These are phyloP conservation scores for Drechslera avenae DNA, from an alignment of 2,329 filamentous ascomycete genomes.

Conservation along the genomic window DNA sequence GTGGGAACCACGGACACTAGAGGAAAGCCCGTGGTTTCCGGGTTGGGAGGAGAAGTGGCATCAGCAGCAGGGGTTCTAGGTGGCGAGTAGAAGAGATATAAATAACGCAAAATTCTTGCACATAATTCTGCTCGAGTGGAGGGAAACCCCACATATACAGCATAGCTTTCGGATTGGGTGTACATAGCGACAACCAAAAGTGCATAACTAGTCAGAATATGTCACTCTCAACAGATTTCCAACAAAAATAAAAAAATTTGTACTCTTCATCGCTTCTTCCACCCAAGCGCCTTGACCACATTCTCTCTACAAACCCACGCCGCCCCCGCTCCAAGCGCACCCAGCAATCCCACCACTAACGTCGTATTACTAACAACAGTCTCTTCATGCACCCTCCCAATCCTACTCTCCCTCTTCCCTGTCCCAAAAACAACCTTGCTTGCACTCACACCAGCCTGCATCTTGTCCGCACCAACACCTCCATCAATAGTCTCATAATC, in stretches of 20 bases:
- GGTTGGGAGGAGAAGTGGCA: conserved; percentile 80
- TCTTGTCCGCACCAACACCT: neutral
- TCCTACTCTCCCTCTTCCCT: conserved; percentile 6
- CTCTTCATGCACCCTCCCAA: conserved; percentile 55
- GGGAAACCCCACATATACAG: too few relatives aligned
- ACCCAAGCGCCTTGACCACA: conserved; percentile 20
- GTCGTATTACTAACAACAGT: conserved; percentile 48
- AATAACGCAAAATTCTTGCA: neutral
- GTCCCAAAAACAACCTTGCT: neutral
- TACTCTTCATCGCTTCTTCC: neutral
- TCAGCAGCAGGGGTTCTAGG: conserved; percentile 63
- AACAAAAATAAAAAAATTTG: neutral
- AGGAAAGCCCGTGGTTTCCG: conserved; percentile 76
- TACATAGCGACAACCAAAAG: neutral
- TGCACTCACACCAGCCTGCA: neutral
- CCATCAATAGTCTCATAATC: conserved; percentile 49
- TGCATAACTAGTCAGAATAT: too few relatives aligned
- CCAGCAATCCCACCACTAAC: conserved; percentile 44
- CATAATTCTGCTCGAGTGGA: too few relatives aligned
- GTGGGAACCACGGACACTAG: conserved; percentile 72
- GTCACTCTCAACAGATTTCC: neutral
- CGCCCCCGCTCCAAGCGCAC: conserved; percentile 45
- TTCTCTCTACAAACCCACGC: conserved; percentile 33
- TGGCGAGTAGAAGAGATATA: neutral
- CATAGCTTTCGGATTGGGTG: neutral